Evolutionary conservation across 306 rosid genomes (phyloP), one percentile per base, ranked within the genome.

Genomic region (Parietaria judaica): DNA sequence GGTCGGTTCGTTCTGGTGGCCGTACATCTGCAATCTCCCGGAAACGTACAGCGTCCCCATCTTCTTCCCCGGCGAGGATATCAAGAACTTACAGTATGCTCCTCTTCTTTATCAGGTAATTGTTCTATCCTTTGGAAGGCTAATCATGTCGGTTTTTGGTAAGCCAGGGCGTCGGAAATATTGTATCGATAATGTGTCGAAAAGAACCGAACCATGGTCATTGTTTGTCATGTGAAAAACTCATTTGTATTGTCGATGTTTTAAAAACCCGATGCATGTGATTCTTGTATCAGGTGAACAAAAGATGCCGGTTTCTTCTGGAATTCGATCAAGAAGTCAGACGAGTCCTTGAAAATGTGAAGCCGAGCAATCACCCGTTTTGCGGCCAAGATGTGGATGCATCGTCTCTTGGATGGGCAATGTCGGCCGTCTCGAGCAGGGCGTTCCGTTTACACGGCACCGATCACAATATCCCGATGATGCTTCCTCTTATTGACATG

Each of bases 401-500:
- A 38, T 88, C 98, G 35, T 81, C 98, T 61, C 85, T 92, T 51
- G 98, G 98, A 68, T 92, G 98, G 98, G 98, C 95, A 45, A 88
- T 92, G 96, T 83, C 98, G 56, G 94, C 96, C 16, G 98, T 92
- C 67, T 92, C 94, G 7, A 86, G 94, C 16, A 79, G 98, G 75
- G 98, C 98, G 59, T 92, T 88, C 69, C 82, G 83, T 63, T 77
- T 92, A 44, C 66, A 88, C 56, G 94, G 85, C 38, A 58, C 45
- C 44, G 58, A 66, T 34, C 60, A 57, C 11, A 69, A 79, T 51
- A 61, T 85, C 47, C 95, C 95, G 54, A 88, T 86, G 98, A 80
- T 92, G 92, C 98, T 92, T 74, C 98, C 98, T 66, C 94, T 92
- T 23, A 84, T 92, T 35, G 96, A 92, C 76, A 88, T 88, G 98